A percentile compares a stretch with the other conserved stretches of the same genome.
Evolutionary conservation across 2,329 filamentous ascomycete species (phyloP).

Genomic region (Falciphora oryzae): DNA sequence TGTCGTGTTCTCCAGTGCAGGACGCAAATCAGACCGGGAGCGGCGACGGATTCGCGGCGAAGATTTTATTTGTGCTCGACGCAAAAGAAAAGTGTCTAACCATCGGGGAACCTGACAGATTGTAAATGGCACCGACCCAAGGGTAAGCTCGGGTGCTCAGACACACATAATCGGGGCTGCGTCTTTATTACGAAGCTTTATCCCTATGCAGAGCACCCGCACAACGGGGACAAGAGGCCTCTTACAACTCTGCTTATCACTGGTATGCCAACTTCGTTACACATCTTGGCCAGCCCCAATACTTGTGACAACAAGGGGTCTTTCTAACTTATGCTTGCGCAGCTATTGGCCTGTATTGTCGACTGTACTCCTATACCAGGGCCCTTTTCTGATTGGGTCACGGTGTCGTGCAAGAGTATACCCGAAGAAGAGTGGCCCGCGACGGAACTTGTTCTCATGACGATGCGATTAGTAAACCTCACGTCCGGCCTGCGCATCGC

Average conservation of each 20-base stretch:
- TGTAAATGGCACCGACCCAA: conserved; percentile 37
- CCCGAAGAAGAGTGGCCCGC: conserved; percentile 31
- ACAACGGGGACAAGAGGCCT: conserved; percentile 45
- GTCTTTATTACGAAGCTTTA: conserved; percentile 46
- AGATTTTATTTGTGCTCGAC: not conserved
- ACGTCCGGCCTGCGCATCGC: conserved; percentile 29
- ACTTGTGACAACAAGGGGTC: too few relatives aligned
- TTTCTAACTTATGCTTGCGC: not conserved
- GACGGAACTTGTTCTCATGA: conserved; percentile 34
- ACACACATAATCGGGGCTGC: conserved; percentile 55
- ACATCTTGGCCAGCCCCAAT: too few relatives aligned
- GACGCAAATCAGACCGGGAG: too few relatives aligned
- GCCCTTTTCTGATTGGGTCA: conserved; percentile 37
- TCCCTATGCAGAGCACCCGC: conserved; percentile 31
- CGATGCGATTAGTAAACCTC: conserved; percentile 35
- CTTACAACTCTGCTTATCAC: conserved; percentile 49
- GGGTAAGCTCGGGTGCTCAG: conserved; percentile 39
- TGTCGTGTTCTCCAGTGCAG: too few relatives aligned
- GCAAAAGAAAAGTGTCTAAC: not conserved
- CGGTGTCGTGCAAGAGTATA: conserved; percentile 27
- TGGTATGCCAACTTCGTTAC: conserved; percentile 32
- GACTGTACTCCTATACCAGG: conserved; percentile 33
- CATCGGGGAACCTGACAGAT: conserved; percentile 24
- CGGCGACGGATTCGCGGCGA: too few relatives aligned
- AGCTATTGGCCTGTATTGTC: conserved; percentile 40